These are phyloP conservation scores for Juncus inflexus DNA, from an alignment of 176 grass and related monocot genomes.

Conservation along the genomic window DNA sequence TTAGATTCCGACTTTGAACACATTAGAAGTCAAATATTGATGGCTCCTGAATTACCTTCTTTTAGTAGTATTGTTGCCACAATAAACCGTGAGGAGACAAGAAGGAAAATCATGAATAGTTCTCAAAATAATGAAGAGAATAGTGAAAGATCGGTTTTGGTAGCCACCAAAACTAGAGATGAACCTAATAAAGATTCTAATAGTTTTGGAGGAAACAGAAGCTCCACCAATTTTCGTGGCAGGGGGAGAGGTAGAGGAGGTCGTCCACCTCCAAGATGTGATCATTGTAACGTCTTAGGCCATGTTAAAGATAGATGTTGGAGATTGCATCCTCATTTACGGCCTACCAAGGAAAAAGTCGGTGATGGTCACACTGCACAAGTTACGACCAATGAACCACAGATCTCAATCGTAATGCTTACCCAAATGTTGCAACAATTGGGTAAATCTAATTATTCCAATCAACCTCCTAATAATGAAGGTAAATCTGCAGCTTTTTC, in stretches of 20 bases:
- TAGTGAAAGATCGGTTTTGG: no score
- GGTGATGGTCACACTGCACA: no score
- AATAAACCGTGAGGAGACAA: no score
- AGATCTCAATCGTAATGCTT: background rate
- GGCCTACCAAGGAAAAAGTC: background rate
- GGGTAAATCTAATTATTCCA: background rate
- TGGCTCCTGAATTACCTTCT: no score
- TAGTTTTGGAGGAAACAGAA: background rate
- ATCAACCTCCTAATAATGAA: background rate
- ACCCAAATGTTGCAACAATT: background rate
- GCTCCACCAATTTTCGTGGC: background rate
- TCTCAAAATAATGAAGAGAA: no score
- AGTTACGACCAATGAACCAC: no score
- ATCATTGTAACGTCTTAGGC: background rate
- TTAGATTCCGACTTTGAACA: no score
- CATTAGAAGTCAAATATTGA: no score
- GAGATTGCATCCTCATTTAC: background rate
- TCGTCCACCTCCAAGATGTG: background rate
- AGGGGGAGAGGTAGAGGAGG: background rate
- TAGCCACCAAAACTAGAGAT: no score
- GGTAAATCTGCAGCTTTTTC: background rate
- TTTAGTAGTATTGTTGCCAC: no score
- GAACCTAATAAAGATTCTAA: no score
- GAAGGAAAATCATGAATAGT: no score
- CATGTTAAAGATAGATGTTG: background rate